Percentiles rank a stretch among this genome's conserved stretches.
Conservation (phyloP, 352 stramenopile species). For the Phytophthora aleatoria region DNA sequence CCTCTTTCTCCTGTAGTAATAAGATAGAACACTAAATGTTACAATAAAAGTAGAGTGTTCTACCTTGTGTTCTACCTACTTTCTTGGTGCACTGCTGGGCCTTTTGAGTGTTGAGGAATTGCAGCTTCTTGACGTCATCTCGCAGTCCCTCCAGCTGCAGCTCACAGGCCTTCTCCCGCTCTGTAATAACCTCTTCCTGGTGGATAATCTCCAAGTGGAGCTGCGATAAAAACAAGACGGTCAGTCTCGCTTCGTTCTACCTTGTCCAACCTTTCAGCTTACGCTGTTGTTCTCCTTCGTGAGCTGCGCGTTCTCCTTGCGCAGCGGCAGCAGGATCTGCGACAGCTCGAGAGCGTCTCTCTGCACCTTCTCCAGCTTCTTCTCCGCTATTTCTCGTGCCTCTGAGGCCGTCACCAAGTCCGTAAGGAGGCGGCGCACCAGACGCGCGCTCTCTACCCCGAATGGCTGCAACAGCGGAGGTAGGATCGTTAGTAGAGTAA, state of each 20-base stretch:
- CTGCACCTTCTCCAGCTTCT: conserved; percentile 56
- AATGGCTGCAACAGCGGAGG: conserved; percentile 40
- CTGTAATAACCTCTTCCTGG: conserved; percentile 73
- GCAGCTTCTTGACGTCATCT: conserved; percentile 75
- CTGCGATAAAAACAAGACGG: conserved; percentile 19
- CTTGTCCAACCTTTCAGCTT: conserved; percentile 3
- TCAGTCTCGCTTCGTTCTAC: not conserved
- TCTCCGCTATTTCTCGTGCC: conserved; percentile 39
- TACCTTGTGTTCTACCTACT: conserved; percentile 33
- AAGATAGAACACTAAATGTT: not conserved
- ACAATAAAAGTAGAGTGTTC: conserved; percentile 7
- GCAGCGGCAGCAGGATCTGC: conserved; percentile 71
- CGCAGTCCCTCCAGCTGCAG: conserved; percentile 67
- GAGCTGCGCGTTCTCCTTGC: conserved; percentile 78
- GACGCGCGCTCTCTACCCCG: conserved; percentile 57
- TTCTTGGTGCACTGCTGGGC: conserved; percentile 61
- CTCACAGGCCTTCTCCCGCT: conserved; percentile 68
- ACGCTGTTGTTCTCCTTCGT: conserved; percentile 83
- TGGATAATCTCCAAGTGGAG: conserved; percentile 83
- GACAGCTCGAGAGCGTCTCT: conserved; percentile 66
- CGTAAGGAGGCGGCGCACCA: conserved; percentile 61
- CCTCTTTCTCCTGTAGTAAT: conserved; percentile 53
- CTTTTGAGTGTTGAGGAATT: conserved; percentile 69
- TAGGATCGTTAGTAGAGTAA: not conserved
- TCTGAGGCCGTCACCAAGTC: conserved; percentile 50